Evolutionary conservation across 495 filamentous ascomycete genomes (phyloP), one percentile per base, ranked within the genome.

Genomic region (Barbatosphaeria neglecta): DNA sequence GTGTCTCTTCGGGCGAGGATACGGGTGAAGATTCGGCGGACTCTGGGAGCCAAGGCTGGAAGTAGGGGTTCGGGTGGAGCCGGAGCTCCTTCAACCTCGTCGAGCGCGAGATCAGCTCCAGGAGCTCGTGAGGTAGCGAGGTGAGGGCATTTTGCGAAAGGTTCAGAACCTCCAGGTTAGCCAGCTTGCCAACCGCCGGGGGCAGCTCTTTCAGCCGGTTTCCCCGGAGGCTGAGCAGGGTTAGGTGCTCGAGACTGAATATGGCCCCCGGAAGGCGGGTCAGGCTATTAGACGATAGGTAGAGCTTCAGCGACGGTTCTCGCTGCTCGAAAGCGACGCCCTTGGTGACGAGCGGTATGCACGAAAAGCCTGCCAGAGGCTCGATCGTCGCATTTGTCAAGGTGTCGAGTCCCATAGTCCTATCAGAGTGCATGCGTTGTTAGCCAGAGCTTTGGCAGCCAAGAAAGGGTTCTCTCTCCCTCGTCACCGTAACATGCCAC

Each of bases 91-190:
- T 45, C 15, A 77, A 60, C 33, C 57, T 63, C 43, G 53, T 50
- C 7, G 54, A 64, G 11, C 39, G 60, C 10, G 65, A 61, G 33
- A 88, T 59, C 2, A 88, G 62, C 43, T 68, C 64, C 2, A 88
- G 65, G 0, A 90, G 58, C 53, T 90, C 86, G 60, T 72, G 83
- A 0, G 87, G 87, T 6, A 94, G 73, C 44, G 63, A 78, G 5
- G 65, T 66, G 8, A 94, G 69, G n/a, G 61, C 54, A 51, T 92
- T 92, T 38, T 82, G 71, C 6, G 81, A 75, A 13, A 94, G 48
- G 45, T 89, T 89, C 7, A 92, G 69, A 24, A 79, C 74, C 53
- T 73, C 62, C 5, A 94, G 65, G 37, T 80, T 77, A 5, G 58
- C 67, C 13, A 93, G 65, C 31, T 73, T 74, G n/a, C 68, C 67